Evolutionary conservation across 2,329 filamentous ascomycete genomes (phyloP).

Genomic region (Rhytidhysteron rufulum): DNA sequence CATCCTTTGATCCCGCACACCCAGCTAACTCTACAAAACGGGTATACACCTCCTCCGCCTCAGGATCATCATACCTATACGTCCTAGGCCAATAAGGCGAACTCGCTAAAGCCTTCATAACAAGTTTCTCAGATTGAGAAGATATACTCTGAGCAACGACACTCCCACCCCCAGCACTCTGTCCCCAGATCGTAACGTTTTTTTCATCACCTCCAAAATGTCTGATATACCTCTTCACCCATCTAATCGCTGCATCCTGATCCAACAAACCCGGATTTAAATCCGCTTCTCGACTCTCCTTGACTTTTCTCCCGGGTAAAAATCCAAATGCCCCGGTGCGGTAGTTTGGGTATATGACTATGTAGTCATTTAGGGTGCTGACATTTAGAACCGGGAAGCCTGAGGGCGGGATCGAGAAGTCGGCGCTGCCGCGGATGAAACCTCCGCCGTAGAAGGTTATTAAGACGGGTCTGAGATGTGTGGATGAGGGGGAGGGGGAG

Average conservation of each 20-base stretch:
- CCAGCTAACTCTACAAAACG: constrained; percentile 46
- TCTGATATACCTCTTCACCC: constrained; percentile 51
- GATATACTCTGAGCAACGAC: constrained; percentile 54
- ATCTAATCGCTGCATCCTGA: constrained; percentile 50
- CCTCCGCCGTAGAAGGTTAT: constrained; percentile 60
- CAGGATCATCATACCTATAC: constrained; percentile 48
- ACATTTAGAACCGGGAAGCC: constrained; percentile 58
- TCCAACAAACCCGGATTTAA: constrained; percentile 53
- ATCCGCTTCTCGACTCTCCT: constrained; percentile 42
- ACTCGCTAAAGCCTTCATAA: constrained; percentile 49
- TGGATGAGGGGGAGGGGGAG: constrained; percentile 35
- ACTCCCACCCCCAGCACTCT: constrained; percentile 53
- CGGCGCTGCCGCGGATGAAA: constrained; percentile 57
- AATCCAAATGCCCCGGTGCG: constrained; percentile 57
- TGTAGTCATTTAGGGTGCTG: constrained; percentile 48
- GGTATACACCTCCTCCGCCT: constrained; percentile 52
- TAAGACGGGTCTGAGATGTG: constrained; percentile 58
- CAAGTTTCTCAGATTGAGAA: constrained; percentile 43
- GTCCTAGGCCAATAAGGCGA: constrained; percentile 60
- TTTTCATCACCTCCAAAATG: constrained; percentile 52
- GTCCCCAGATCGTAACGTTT: constrained; percentile 54
- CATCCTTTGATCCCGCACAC: constrained; percentile 38
- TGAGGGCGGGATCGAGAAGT: constrained; percentile 53
- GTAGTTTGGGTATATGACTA: constrained; percentile 53
- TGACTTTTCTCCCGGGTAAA: constrained; percentile 48